Conservation (phyloP, 2,329 filamentous ascomycete genomes). For the Exophiala spinifera region DNA sequence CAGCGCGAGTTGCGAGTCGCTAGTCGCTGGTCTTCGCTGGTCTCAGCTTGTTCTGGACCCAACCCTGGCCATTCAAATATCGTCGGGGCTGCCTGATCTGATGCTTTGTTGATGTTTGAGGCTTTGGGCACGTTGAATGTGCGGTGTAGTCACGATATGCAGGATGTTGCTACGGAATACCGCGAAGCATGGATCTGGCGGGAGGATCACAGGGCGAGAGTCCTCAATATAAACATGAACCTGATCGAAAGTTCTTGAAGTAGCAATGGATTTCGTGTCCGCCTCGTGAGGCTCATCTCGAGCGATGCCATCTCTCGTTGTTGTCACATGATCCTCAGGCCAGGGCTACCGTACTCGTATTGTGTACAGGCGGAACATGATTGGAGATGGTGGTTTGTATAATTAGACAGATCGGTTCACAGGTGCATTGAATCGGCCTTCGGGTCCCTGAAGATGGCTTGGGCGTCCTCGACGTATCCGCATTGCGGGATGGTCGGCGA, state of each 20-base stretch:
- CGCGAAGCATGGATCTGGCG: neutral
- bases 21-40: neutral
- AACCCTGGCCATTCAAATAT: neutral
- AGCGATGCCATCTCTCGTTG: neutral
- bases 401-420: too few relatives aligned
- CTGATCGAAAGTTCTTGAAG: neutral
- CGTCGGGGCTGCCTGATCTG: too few relatives aligned
- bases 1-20: conserved; percentile 8
- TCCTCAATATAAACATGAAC: neutral
- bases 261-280: neutral
- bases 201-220: neutral
- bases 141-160: neutral
- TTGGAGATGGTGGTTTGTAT: too few relatives aligned
- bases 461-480: neutral
- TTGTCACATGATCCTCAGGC: neutral
- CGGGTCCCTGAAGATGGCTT: too few relatives aligned
- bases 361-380: too few relatives aligned
- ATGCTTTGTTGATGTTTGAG: too few relatives aligned
- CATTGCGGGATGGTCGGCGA: neutral
- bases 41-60: neutral
- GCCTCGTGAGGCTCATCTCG: neutral
- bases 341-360: too few relatives aligned
- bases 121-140: neutral
- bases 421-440: too few relatives aligned
- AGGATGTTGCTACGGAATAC: neutral